Base-by-base conservation (phyloP, 768 basidiomycete genomes). In the Termitomyces sp. region DNA sequence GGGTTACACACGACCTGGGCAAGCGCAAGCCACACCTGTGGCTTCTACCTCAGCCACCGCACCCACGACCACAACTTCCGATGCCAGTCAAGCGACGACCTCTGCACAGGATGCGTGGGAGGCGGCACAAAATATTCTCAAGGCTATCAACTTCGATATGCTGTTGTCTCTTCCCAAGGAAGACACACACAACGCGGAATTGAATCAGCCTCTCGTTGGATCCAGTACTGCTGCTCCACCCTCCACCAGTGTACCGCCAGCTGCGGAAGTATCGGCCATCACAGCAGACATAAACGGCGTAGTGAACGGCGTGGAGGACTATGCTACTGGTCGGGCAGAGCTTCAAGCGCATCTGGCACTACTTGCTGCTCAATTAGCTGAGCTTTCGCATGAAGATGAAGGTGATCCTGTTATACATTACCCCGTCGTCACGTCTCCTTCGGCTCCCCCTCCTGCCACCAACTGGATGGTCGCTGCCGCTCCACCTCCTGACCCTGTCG, bases 61-160 rank as follows among this genome's bases (percentile, higher is more conserved):
- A 54, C 52, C 58, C 20, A 61, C 62, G 30, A 55, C 60, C 2
- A 35, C 66, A 13, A 48, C 63, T 20, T 58, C 66, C 3, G 61
- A 65, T 18, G 55, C 67, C 20, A 55, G 30, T 12, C 58, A 16
- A 75, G 77, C 51, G 68, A 64, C 58, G 10, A 75, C 66, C 16
- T 77, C 80, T 49, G 77, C 75, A n/a, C 76, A 75, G 60, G 85
- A 88, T 59, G 86, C 87, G 13, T 90, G 88, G 80, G 84, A 88
- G 67, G 88, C 89, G 0, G 89, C 89, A 8, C 87, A 90, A 66
- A 87, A 82, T 61, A 91, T 91, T 50, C 76, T 91, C 55, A 83
- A 86, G 64, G 88, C 88, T 3, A 88, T 91, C 72, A 88, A 89
- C 68, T 88, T 89, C 65, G 84, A 82, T 4, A 75, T 73, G 23